Base-by-base conservation (phyloP, 1,284 basidiomycete genomes). In the Omphalotus olearius region DNA sequence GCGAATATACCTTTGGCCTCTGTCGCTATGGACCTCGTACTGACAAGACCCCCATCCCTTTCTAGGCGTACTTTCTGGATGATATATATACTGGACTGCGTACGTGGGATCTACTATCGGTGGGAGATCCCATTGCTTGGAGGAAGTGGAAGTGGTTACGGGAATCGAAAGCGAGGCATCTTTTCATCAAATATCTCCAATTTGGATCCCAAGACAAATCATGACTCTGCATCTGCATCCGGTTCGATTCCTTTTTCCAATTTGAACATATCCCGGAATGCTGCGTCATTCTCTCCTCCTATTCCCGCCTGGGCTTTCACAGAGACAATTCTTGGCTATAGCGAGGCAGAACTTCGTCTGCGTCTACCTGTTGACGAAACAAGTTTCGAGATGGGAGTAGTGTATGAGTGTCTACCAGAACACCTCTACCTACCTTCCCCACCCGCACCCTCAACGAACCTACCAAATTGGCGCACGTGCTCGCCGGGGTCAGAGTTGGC, bases 281-380 rank as follows among this genome's bases (percentile, higher is more conserved):
- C 45, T 33, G 35, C 37, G n/a, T 48, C 54, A 5, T 36, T 42
- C 16, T 45, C 38, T 23, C 50, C 50, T 45, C 43, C 35, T 38
- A 50, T 37, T 33, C 42, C 18, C 20, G 23, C 36, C 26, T 23
- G 35, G 20, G 36, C 47, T 40, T 52, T 46, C 39, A 20, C 39
- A 17, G 45, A 41, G 18, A 50, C 45, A 9, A 45, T 59, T 16
- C 33, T 56, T 42, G 54, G 56, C 23, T 57, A 55, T 40, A 73
- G 70, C 39, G 78, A 79, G 30, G 67, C 68, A 14, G 82, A 88
- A 57, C 67, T 85, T 53, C 76, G 74, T 47, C 71, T 89, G 36
- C 78, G 83, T 38, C 70, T 91, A 33, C 88, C 88, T 16, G 79
- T 82, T 6, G 86, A 89, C 62, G 88, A 91, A 64, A 82, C 85